These are phyloP conservation scores for Gymnopilus dilepis DNA, from an alignment of 768 basidiomycete species.

Conservation along the genomic window DNA sequence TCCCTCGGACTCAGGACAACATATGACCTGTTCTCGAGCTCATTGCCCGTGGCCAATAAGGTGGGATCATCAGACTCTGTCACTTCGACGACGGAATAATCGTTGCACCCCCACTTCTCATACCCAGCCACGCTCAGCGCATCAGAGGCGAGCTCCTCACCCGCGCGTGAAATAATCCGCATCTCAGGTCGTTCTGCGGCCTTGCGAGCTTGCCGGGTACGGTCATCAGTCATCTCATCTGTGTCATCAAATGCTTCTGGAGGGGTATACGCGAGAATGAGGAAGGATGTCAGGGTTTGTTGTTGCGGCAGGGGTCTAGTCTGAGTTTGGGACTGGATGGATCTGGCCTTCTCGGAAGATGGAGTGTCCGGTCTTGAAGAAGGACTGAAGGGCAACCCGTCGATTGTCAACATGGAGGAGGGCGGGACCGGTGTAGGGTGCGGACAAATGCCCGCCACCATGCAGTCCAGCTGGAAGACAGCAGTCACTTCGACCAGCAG, in stretches of 20 bases:
- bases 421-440: slow-evolving; percentile 55
- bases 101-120: slow-evolving; percentile 89
- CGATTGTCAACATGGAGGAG: slow-evolving; percentile 15
- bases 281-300: slow-evolving; percentile 65
- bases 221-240: slow-evolving; percentile 76
- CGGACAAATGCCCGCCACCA: slow-evolving; percentile 90
- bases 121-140: slow-evolving; percentile 80
- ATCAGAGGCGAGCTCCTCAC: slow-evolving; percentile 89
- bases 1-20: slow-evolving; percentile 88
- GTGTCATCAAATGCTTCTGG: slow-evolving; percentile 67
- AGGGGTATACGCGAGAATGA: slow-evolving; percentile 87
- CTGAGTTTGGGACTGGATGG: not conserved
- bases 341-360: not conserved
- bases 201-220: slow-evolving; percentile 77
- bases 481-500: slow-evolving; percentile 87
- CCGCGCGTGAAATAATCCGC: slow-evolving; percentile 85
- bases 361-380: slow-evolving; percentile 23
- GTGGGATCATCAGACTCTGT: slow-evolving; percentile 34
- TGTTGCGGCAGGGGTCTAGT: slow-evolving; percentile 13
- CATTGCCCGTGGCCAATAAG: slow-evolving; percentile 20
- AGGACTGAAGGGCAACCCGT: slow-evolving; percentile 19
- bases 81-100: slow-evolving; percentile 79
- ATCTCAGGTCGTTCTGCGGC: slow-evolving; percentile 93
- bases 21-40: slow-evolving; percentile 57
- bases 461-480: slow-evolving; percentile 92